Conservation (phyloP, 345 rosid genomes). For the Cardamine occulta region DNA sequence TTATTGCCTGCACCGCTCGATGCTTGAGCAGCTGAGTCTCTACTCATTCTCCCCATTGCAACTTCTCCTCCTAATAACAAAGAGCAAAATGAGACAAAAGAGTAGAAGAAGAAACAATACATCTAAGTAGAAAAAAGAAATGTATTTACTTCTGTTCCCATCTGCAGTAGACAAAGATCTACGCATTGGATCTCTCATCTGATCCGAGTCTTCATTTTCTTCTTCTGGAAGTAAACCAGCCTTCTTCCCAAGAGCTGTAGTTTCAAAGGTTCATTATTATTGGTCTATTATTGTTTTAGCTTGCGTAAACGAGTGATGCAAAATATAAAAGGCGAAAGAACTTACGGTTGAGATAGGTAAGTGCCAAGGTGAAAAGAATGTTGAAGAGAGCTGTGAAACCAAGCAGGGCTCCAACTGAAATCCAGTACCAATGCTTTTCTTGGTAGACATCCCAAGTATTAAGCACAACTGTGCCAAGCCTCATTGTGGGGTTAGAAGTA, state of each 20-base stretch:
- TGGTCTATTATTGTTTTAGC: not conserved
- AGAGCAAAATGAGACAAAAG: slow-evolving; percentile 20
- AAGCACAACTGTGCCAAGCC: slow-evolving; percentile 63
- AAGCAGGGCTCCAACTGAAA: slow-evolving; percentile 61
- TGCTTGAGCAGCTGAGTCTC: slow-evolving; percentile 40
- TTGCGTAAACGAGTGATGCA: not conserved
- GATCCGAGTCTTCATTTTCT: slow-evolving; percentile 39
- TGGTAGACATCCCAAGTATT: slow-evolving; percentile 50
- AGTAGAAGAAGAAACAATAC: not conserved
- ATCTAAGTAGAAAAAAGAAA: not conserved
- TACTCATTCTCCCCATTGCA: slow-evolving; percentile 45
- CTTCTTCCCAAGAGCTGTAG: slow-evolving; percentile 68
- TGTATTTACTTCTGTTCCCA: slow-evolving; percentile 45
- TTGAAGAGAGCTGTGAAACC: slow-evolving; percentile 81
- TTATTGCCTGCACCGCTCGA: slow-evolving; percentile 44
- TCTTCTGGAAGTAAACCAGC: slow-evolving; percentile 68
- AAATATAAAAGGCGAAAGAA: slow-evolving; percentile 10
- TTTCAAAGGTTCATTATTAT: slow-evolving; percentile 4
- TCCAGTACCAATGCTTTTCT: slow-evolving; percentile 81
- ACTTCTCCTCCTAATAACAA: slow-evolving; percentile 56
- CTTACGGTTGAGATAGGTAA: slow-evolving; percentile 73
- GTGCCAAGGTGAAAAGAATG: slow-evolving; percentile 69
- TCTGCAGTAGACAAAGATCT: slow-evolving; percentile 49
- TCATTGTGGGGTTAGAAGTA: slow-evolving; percentile 44
- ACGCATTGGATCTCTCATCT: slow-evolving; percentile 34